Evolutionary conservation across 75 land plant genomes (phyloP).

Genomic region (Ceratopteris richardii): DNA sequence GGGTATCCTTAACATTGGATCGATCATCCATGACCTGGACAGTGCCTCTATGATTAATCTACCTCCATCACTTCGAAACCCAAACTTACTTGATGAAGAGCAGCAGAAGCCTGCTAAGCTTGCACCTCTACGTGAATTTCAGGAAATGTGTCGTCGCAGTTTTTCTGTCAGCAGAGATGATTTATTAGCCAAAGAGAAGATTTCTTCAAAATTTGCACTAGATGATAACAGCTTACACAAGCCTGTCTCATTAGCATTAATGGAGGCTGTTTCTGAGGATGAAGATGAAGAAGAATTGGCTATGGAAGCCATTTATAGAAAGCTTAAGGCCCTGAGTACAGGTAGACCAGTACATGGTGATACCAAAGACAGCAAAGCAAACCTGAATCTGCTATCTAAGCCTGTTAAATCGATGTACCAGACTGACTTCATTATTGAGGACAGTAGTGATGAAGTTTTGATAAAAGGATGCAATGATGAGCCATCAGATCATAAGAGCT

Average conservation of each 20-base stretch:
- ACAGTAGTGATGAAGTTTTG: background rate
- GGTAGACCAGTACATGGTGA: background rate
- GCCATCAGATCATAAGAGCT: background rate
- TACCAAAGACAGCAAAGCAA: background rate
- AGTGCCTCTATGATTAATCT: background rate
- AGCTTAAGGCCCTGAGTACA: background rate
- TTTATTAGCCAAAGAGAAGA: background rate
- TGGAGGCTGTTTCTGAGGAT: background rate
- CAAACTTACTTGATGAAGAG: background rate
- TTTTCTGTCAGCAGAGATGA: conserved; percentile 5
- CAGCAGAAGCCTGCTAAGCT: background rate
- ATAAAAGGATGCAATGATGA: background rate
- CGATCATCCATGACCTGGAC: conserved; percentile 35
- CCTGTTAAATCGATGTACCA: background rate
- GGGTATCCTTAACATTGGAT: conserved; percentile 62
- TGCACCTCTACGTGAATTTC: background rate
- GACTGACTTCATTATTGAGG: background rate
- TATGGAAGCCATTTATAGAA: conserved; percentile 4
- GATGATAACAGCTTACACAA: conserved; percentile 4
- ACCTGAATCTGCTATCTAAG: background rate
- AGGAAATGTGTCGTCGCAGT: background rate
- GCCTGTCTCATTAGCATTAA: background rate
- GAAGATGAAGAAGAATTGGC: background rate
- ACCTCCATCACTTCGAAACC: background rate
- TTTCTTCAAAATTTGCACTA: background rate